These are phyloP conservation scores for Saccharomyces hybrid DNA, from an alignment of 1,139 yeast genomes.

Conservation along the genomic window DNA sequence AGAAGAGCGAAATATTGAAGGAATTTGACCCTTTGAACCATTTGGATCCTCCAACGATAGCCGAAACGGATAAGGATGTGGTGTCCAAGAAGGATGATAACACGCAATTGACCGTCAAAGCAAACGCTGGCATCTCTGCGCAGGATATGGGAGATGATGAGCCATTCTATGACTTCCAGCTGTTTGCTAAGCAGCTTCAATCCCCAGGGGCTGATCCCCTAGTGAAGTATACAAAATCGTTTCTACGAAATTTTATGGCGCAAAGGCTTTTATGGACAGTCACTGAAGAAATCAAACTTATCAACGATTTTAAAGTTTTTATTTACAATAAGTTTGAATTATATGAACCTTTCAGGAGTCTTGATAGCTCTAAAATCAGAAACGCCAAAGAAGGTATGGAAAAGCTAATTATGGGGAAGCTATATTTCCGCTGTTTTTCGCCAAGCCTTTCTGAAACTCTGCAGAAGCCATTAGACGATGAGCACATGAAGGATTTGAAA, in stretches of 20 bases:
- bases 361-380: slow-evolving; percentile 53
- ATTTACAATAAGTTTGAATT: slow-evolving; percentile 56
- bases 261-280: slow-evolving; percentile 55
- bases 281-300: slow-evolving; percentile 68
- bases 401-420: slow-evolving; percentile 80
- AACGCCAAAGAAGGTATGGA: slow-evolving; percentile 90
- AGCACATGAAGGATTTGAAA: slow-evolving; percentile 54
- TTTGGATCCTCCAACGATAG: not conserved
- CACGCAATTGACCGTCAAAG: not conserved
- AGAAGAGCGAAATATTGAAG: slow-evolving; percentile 6
- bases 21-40: slow-evolving; percentile 15
- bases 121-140: not conserved
- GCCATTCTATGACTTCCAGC: slow-evolving; percentile 56
- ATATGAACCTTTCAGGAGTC: slow-evolving; percentile 67
- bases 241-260: slow-evolving; percentile 65
- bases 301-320: slow-evolving; percentile 65
- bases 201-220: slow-evolving; percentile 80
- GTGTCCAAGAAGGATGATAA: not conserved
- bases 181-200: slow-evolving; percentile 64
- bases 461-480: slow-evolving; percentile 34
- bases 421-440: slow-evolving; percentile 72
- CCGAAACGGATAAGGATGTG: not conserved
- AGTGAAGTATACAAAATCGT: slow-evolving; percentile 75
- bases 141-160: slow-evolving; percentile 10
- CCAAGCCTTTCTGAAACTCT: slow-evolving; percentile 53